Evolutionary conservation across 805 yeast species (phyloP), one percentile per base, ranked within the genome.

Genomic region (Metschnikowia proteae): DNA sequence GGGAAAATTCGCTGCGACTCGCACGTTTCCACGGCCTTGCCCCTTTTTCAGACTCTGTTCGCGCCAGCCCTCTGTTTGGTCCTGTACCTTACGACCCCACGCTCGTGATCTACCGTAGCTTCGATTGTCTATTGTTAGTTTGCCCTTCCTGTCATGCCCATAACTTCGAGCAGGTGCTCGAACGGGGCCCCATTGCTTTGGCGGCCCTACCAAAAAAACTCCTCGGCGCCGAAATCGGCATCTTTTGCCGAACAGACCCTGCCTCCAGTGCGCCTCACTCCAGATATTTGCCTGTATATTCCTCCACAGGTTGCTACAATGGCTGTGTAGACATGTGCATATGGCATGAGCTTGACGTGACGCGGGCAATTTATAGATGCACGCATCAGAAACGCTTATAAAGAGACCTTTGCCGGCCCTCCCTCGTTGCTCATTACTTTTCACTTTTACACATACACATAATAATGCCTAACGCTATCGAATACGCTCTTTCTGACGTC

Each of bases 381-480:
- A 23, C 36, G 36, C 45, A 8, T 10, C 25, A 22, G 34, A 26
- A 5, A 8, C 9, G 6, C 3, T 22, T 42, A 42, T 42, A 42
- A 13, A 42, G 34, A 25, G 45, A 22, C 32, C 32, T 6, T 13
- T 7, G 7, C 27, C 28, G 6, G 38, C 37, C 38, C 29, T 8
- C 2, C 11, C 3, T 5, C 5, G 3, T 8, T 6, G 9, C 5
- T 13, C n/a, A 36, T 9, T 36, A 23, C 13, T 11, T 33, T 42
- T 26, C 26, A n/a, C 11, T 32, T 17, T 11, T 10, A 28, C 25
- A 27, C 10, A 32, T 22, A 8, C 6, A 7, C 8, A 59, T 51
- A 32, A 42, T n/a, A 9, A 42, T 42, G 45, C 45, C 45, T 33
- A 64, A 65, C 67, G 70, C 70, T 44, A 61, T 63, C 46, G 53